Conservation (phyloP, 768 basidiomycete species). For the Amanita exitialis region DNA sequence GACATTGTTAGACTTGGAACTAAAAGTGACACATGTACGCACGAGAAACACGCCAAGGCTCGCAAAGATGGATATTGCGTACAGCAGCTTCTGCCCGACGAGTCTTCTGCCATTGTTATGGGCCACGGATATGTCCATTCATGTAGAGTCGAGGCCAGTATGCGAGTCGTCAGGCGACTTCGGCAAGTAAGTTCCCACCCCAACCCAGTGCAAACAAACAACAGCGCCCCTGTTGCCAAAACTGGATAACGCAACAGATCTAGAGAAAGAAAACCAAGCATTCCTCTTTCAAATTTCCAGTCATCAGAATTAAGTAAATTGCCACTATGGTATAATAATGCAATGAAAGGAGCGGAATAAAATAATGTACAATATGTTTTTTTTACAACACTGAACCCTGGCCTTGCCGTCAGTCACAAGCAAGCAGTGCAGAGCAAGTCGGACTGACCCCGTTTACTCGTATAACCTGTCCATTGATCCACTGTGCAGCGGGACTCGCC, state of each 20-base stretch:
- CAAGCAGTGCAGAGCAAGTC: not conserved
- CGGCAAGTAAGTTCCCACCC: not conserved
- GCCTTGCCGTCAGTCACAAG: not conserved
- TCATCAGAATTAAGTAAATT: no score
- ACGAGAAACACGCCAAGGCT: conserved; percentile 74
- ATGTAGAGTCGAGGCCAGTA: not conserved
- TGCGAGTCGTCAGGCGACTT: no score
- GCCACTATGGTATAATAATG: no score
- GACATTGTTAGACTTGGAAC: conserved; percentile 9
- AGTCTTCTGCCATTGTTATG: conserved; percentile 32
- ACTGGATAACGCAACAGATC: no score
- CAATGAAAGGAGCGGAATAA: no score
- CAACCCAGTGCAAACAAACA: not conserved
- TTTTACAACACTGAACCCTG: not conserved
- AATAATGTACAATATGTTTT: not conserved
- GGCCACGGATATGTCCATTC: conserved; percentile 18
- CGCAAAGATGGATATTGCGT: conserved; percentile 64
- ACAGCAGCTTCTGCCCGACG: conserved; percentile 60
- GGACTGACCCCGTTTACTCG: conserved; percentile 44
- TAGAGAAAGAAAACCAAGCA: no score
- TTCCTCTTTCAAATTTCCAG: no score
- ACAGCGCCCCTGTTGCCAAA: no score
- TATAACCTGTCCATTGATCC: conserved; percentile 52
- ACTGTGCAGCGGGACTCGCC: conserved; percentile 39
- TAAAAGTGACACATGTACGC: conserved; percentile 17